Conservation (phyloP, 2,329 filamentous ascomycete genomes). For the Ophiostoma angusticollis region DNA sequence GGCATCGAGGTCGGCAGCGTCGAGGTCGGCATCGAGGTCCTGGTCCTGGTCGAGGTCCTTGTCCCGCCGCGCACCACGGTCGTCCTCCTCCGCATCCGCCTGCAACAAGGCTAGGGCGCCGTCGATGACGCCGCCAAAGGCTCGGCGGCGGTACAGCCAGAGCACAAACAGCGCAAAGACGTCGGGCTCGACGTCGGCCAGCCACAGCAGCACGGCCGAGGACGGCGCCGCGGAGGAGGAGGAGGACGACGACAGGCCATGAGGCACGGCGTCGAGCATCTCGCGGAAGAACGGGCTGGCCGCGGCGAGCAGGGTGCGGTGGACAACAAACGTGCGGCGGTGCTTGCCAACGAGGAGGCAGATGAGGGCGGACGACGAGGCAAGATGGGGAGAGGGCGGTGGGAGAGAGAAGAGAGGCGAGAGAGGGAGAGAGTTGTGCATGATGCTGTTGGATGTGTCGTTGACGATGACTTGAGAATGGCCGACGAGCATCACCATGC, state of each 20-base stretch:
- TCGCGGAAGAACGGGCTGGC: conserved; percentile 36
- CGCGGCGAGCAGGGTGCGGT: conserved; percentile 30
- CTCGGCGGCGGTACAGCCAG: conserved; percentile 34
- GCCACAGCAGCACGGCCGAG: conserved; percentile 17
- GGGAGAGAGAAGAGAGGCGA: background rate
- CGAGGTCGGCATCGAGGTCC: background rate
- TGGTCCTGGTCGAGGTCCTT: background rate
- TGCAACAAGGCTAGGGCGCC: conserved; percentile 23
- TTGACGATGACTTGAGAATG: too few relatives aligned
- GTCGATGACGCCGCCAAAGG: conserved; percentile 32
- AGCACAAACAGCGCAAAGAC: conserved; percentile 42
- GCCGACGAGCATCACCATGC: too few relatives aligned
- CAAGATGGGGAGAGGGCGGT: background rate
- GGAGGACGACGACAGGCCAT: conserved; percentile 11
- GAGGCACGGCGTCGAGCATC: conserved; percentile 26
- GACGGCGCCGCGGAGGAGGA: background rate
- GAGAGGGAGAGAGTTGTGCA: background rate
- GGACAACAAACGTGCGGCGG: conserved; percentile 20
- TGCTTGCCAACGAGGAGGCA: conserved; percentile 20
- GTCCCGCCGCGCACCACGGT: background rate
- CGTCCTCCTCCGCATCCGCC: conserved; percentile 14
- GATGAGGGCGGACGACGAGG: conserved; percentile 17
- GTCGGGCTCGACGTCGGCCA: conserved; percentile 33
- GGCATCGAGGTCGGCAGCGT: background rate
- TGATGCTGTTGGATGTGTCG: background rate